Base-by-base conservation (phyloP, 176 grass and related monocot genomes). In the Cymbopogon citratus region DNA sequence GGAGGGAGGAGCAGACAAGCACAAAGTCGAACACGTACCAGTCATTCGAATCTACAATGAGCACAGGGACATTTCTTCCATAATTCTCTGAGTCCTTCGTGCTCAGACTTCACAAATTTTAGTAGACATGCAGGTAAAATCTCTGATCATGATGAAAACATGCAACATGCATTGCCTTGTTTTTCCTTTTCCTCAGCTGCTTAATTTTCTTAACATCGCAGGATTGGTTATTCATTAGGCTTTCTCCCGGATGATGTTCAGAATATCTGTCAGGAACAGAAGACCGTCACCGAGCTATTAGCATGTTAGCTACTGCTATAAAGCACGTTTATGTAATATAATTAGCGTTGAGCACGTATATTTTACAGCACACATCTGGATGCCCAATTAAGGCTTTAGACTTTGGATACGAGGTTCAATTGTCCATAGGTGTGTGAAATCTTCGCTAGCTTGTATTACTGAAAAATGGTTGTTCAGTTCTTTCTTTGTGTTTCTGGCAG, bases 1-100 rank as follows among this genome's bases (percentile, higher is more conserved):
- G 56, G 41, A 51, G 24, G 69, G 41, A 66, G 84, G 76, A 8
- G 5, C 40, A 71, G 31, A 45, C 40, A 13, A 71, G 6, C 12
- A 45, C 29, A 45, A n/a, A 33, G 74, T 69, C 21, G 10, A 61
- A 33, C 46, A 69, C 5, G 3, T 79, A 34, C 71, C 71, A 16
- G 5, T 74, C 27, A 74, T 74, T n/a, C 71, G 71, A 7, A 16
- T 74, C 26, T 74, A 74, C 71, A 74, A 74, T 19, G 26, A 74
- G 16, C 71, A 74, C 26, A 26, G 71, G 45, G 71, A 74, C 27
- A 74, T 74, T 33, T 74, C 71, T 44, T 45, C 38, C 68, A 45
- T 44, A 71, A 71, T 26, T 45, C 68, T 71, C 35, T 71, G 68
- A 71, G 7, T 10, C 0, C 18, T 21, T 71, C 4, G 12, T 24